Base-by-base conservation (phyloP, 2,329 filamentous ascomycete genomes). In the Ambrosiella cleistominuta region DNA sequence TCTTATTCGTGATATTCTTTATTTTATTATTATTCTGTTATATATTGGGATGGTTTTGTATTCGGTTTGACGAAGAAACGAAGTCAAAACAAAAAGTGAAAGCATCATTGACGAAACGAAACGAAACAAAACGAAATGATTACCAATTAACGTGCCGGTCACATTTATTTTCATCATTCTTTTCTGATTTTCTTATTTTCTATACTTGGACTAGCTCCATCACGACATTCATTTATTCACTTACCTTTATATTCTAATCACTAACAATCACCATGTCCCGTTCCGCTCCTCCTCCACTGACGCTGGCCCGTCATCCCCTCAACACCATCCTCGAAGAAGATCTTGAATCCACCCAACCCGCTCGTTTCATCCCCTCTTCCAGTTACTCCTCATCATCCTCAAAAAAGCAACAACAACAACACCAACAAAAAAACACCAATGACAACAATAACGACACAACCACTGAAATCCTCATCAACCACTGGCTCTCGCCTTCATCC, bases 261-360 rank as follows among this genome's bases (percentile, higher is more conserved):
- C 27, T 5, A 27, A 27, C 27, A 3, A 5, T 27, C 35, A 38
- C 37, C 36, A 53, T 53, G 37, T 38, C 37, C 49, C 49, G 35
- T 35, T 7, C n/a, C 35, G 37, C 13, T 36, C 51, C 51, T n/a
- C 51, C 51, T 15, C 53, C 19, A 42, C 38, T 75, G 70, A 74
- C 74, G 78, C 78, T 72, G 75, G 78, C 67, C 68, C 77, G 77
- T 72, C 60, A 52, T 35, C 58, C 75, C 75, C 78, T 82, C 80
- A 81, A 81, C 80, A 78, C 79, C 62, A 81, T 82, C 79, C 78
- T 81, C 65, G 79, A 82, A 66, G 78, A 79, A 66, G 72, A 75
- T 8, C 37, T 45, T 35, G 45, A 57, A 37, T 15, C 19, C 5
- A 1, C 36, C 19, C 15, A 11, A 15, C 1, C n/a, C 9, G 39